Base-by-base conservation (phyloP, 2,329 filamentous ascomycete genomes). In the Nigrospora osmanthi region DNA sequence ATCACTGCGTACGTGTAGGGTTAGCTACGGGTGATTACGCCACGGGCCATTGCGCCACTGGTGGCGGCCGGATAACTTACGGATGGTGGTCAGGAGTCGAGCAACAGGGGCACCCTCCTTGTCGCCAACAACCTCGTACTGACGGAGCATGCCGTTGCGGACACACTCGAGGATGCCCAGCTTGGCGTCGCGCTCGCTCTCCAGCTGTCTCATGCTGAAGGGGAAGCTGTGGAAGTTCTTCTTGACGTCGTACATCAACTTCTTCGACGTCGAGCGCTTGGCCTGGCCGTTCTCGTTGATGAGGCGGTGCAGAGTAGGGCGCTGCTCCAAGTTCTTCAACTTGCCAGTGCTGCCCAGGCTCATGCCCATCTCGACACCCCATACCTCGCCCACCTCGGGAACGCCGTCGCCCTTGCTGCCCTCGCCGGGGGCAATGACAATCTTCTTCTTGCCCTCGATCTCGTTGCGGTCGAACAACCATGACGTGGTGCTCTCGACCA, bases 201-300 rank as follows among this genome's bases (percentile, higher is more conserved):
- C 91, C 51, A 98, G 80, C 73, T 98, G 93, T 62, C 93, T 81
- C 73, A 97, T 77, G 70, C 88, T 95, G 81, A 98, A 98, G 58
- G 93, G 93, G 78, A 98, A 98, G 51, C 81, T 89, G 54, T 91
- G 90, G 62, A 97, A 98, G 74, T 91, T 96, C 82, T 91, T 94
- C 66, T 94, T 85, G 49, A 95, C 85, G 72, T 97, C 93, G 39
- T 90, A 95, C 43, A 97, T 77, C 41, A 91, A 85, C 70, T 94
- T 88, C 64, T 91, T 83, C 43, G 91, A 96, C 54, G 88, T 95
- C 49, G 89, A 89, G 55, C 93, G 85, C 82, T 97, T 98, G 54
- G 98, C 78, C 49, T 83, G 83, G 69, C 95, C 96, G 49, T 89
- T 96, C 56, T 88, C 90, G 54, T 81, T 84, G 47, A 93, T 97